Evolutionary conservation across 768 basidiomycete species (phyloP), one percentile per base, ranked within the genome.

Genomic region (Lyophyllum decastes): DNA sequence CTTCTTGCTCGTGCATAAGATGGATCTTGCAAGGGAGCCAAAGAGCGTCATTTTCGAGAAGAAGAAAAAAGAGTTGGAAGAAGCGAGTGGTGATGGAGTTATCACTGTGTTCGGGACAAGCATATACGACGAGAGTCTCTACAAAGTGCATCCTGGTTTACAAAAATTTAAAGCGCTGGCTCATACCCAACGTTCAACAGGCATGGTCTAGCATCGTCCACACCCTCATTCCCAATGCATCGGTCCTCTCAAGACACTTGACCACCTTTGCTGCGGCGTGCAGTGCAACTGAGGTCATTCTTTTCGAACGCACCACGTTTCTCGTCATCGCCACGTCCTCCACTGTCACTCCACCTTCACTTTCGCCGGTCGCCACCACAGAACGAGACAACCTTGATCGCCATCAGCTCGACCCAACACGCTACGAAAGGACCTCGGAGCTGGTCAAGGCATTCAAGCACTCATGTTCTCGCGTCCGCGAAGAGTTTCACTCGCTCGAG

Each of bases 171-270:
- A 4, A 50, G 9, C 24, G 11, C 47, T 54, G 33, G 33, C 47
- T 43, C 21, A 54, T 59, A 58, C 1, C 5, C 2, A 5, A 43
- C 48, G 34, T 38, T 34, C 21, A 33, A 47, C 54, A 98, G 96
- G 97, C 97, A 19, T 98, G 97, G 97, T 98, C 97, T 19, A 88
- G 87, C 61, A 96, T 99, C 58, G 95, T 99, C 16, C 94, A 97
- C 68, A 94, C 94, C 16, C 81, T 99, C 64, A 96, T 98, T 56
- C 97, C 97, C 4, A 98, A 98, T 63, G 93, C 93, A 34, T 77
- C 86, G n/a, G 86, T 94, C 45, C 88, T 99, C 40, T 87, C 90
- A 2, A 87, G 82, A 61, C 95, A 98, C 64, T 84, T 99, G 17
- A 83, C 87, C 7, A 92, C 87, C 49, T 90, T 98, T 58, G 91